Evolutionary conservation across 2,329 filamentous ascomycete genomes (phyloP).

Genomic region (Gnomoniopsis smithogilvyi): DNA sequence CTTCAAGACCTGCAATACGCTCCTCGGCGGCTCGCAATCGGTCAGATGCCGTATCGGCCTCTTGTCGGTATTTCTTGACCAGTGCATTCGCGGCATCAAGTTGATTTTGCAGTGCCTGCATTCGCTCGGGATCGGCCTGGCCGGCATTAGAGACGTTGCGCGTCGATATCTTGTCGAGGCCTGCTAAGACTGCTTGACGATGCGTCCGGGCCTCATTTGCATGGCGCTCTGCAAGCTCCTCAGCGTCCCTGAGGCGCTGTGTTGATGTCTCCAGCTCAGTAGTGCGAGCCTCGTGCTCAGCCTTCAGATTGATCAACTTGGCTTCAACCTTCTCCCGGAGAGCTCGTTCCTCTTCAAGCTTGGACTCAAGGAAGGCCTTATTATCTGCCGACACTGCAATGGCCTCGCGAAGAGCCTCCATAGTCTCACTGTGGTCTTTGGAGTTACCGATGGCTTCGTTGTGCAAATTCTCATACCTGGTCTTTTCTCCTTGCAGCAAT

Average conservation of each 20-base stretch:
- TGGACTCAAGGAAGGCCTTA: constrained; percentile 70
- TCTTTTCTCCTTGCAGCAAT: constrained; percentile 81
- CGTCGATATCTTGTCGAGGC: constrained; percentile 70
- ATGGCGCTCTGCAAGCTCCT: constrained; percentile 84
- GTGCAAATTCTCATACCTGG: constrained; percentile 68
- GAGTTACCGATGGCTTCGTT: constrained; percentile 64
- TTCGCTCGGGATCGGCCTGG: constrained; percentile 60
- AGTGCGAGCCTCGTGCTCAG: constrained; percentile 78
- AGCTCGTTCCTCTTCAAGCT: constrained; percentile 78
- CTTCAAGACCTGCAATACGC: constrained; percentile 91
- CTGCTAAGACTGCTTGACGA: constrained; percentile 75
- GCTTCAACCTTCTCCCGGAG: constrained; percentile 71
- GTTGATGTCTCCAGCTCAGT: constrained; percentile 73
- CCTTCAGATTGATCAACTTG: constrained; percentile 72
- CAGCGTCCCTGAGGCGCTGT: constrained; percentile 75
- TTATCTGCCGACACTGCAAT: constrained; percentile 78
- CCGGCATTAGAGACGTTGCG: constrained; percentile 46
- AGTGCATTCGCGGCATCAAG: constrained; percentile 73
- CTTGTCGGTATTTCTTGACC: constrained; percentile 83
- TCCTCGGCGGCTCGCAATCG: constrained; percentile 92
- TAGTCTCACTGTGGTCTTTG: constrained; percentile 66
- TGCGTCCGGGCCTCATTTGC: constrained; percentile 85
- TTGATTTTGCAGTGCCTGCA: constrained; percentile 74
- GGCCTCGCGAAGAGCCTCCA: constrained; percentile 73
- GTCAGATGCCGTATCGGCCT: constrained; percentile 82